Percentiles rank a stretch among this genome's conserved stretches.
Conservation (phyloP, 176 grass and related monocot species). For the Avena insularis region DNA sequence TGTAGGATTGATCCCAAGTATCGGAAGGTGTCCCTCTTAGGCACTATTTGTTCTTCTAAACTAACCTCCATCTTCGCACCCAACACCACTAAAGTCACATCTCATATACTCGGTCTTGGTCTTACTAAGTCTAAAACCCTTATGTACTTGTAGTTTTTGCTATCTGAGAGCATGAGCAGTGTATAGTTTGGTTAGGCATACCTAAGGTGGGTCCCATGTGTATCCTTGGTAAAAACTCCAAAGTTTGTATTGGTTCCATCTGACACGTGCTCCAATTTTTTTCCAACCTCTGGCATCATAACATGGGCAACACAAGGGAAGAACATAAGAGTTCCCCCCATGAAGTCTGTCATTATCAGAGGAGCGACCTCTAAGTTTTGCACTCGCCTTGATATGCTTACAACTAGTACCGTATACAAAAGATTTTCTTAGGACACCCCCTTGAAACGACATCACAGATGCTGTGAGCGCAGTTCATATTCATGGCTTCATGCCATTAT, state of each 20-base stretch:
- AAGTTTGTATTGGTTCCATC: not conserved
- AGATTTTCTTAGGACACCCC: not conserved
- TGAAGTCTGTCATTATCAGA: not conserved
- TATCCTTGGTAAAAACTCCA: not conserved
- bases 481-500: conserved; percentile 8
- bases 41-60: no score
- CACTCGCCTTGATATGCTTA: not conserved
- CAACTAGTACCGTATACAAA: not conserved
- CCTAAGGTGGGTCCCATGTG: not conserved
- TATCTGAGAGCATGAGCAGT: not conserved
- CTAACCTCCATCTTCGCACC: no score
- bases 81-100: no score
- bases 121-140: no score
- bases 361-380: not conserved
- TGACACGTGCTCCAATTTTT: not conserved
- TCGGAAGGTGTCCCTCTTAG: no score
- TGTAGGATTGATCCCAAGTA: no score
- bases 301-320: not conserved
- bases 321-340: not conserved
- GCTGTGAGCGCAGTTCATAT: not conserved
- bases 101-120: no score
- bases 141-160: not conserved
- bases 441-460: not conserved
- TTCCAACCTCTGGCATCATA: not conserved
- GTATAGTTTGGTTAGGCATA: conserved; percentile 5